A percentile compares a stretch with the other conserved stretches of the same genome.
These are phyloP conservation scores for Herpetomonas muscarum DNA, from an alignment of 208 protist species.

Conservation along the genomic window DNA sequence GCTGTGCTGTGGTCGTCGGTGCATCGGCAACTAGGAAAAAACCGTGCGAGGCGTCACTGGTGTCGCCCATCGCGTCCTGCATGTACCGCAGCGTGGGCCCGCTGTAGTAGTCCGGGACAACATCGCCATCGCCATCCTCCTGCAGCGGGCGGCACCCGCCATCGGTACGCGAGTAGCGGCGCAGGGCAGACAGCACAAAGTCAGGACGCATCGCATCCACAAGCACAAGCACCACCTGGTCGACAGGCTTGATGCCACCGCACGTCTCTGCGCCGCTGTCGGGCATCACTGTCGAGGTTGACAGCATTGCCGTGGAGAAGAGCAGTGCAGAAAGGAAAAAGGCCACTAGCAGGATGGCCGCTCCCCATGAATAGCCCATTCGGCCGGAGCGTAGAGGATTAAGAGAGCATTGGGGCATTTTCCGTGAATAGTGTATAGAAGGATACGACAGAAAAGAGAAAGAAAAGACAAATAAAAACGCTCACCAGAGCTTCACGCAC, in stretches of 20 bases:
- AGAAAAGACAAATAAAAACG: no score
- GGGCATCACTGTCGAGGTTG: conserved; percentile 30
- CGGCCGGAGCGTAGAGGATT: no score
- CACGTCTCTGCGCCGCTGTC: conserved; percentile 28
- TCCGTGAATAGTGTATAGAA: no score
- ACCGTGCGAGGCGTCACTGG: conserved; percentile 28
- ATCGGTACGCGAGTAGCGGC: conserved; percentile 26
- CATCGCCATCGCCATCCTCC: not conserved
- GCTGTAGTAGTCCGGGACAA: conserved; percentile 10
- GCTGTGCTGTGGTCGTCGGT: conserved; percentile 96
- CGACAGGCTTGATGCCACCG: conserved; percentile 26
- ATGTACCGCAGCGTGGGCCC: conserved; percentile 52
- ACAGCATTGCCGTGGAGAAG: conserved; percentile 63
- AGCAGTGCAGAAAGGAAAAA: conserved; percentile 35
- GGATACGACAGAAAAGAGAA: no score
- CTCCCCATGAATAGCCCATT: not conserved
- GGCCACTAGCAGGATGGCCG: conserved; percentile 18
- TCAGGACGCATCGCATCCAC: conserved; percentile 73
- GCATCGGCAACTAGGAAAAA: conserved; percentile 91
- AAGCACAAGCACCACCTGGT: conserved; percentile 68
- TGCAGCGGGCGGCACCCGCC: conserved; percentile 25
- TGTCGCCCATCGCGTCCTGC: conserved; percentile 33
- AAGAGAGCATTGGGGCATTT: no score
- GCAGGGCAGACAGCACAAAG: conserved; percentile 42
- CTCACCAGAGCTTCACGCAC: no score